These are phyloP conservation scores for Bryoerythrophyllum caledonicum DNA, from an alignment of 225 moss, liverwort and hornwort species.

Conservation along the genomic window DNA sequence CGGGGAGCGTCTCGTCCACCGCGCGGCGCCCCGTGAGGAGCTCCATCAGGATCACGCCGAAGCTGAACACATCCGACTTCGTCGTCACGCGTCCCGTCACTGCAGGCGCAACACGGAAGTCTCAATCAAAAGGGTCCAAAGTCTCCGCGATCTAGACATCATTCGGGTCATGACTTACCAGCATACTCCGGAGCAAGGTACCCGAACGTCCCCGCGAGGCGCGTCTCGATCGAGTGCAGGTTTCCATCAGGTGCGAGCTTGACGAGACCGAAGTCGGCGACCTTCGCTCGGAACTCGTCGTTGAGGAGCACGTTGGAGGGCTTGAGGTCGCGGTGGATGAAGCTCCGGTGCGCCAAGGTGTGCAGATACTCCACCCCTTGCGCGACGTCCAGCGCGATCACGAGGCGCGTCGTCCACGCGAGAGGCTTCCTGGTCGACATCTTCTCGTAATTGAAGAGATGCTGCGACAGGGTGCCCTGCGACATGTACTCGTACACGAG, in stretches of 20 bases:
- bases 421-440: slow-evolving; percentile 38
- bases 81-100: slow-evolving; percentile 70
- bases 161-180: too few relatives aligned
- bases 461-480: slow-evolving; percentile 58
- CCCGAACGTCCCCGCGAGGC: slow-evolving; percentile 67
- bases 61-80: slow-evolving; percentile 68
- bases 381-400: slow-evolving; percentile 62
- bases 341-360: slow-evolving; percentile 56
- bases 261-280: slow-evolving; percentile 64
- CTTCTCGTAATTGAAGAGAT: slow-evolving; percentile 47
- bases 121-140: too few relatives aligned
- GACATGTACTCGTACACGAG: slow-evolving; percentile 72
- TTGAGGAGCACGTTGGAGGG: slow-evolving; percentile 62
- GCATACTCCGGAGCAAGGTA: slow-evolving; percentile 69
- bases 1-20: slow-evolving; percentile 54
- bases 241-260: slow-evolving; percentile 68
- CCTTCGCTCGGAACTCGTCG: slow-evolving; percentile 61
- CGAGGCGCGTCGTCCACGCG: slow-evolving; percentile 49
- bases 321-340: slow-evolving; percentile 68
- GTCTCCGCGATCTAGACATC: too few relatives aligned
- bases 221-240: slow-evolving; percentile 52
- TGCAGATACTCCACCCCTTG: slow-evolving; percentile 64
- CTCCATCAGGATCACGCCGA: slow-evolving; percentile 69
- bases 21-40: slow-evolving; percentile 57
- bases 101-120: too few relatives aligned